phyloP scores from a whole-genome alignment of 257 asterid species.

The Striga asiatica region DNA sequence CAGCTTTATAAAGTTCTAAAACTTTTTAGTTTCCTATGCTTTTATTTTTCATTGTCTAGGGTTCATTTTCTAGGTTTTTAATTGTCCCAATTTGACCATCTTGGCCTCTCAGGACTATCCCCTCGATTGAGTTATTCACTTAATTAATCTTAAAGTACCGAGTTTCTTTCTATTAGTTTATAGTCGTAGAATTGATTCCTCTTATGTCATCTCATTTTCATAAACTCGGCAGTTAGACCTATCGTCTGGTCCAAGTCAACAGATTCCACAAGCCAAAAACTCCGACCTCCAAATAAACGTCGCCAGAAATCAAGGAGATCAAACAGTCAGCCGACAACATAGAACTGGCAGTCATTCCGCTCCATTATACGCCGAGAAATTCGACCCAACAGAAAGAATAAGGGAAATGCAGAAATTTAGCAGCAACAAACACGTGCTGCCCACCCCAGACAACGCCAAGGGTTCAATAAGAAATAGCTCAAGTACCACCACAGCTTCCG shows the following conservation, averaged over 20 bases:
- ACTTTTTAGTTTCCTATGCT: too few relatives aligned
- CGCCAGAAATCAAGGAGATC: conserved; percentile 50
- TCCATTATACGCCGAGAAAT: conserved; percentile 75
- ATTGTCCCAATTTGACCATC: too few relatives aligned
- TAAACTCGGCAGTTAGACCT: conserved; percentile 41
- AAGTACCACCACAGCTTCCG: conserved; percentile 13
- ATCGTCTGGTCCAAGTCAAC: conserved; percentile 40
- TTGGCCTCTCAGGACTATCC: too few relatives aligned
- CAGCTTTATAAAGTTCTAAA: too few relatives aligned
- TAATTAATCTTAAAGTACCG: too few relatives aligned
- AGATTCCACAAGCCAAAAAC: conserved; percentile 35
- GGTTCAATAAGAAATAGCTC: conserved; percentile 38
- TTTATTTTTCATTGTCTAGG: too few relatives aligned
- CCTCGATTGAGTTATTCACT: neutral
- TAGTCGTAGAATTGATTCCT: neutral
- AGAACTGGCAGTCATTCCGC: conserved; percentile 73
- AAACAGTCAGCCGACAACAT: conserved; percentile 29
- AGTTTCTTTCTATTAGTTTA: neutral
- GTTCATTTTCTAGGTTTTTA: too few relatives aligned
- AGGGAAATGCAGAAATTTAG: conserved; percentile 40
- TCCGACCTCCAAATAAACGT: conserved; percentile 37
- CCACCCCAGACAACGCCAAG: conserved; percentile 78
- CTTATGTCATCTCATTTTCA: neutral
- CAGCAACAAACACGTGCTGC: conserved; percentile 61
- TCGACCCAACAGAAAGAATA: conserved; percentile 52